These are phyloP conservation scores for Saccharum officinarum DNA, from an alignment of 176 grass and related monocot species.

Conservation along the genomic window DNA sequence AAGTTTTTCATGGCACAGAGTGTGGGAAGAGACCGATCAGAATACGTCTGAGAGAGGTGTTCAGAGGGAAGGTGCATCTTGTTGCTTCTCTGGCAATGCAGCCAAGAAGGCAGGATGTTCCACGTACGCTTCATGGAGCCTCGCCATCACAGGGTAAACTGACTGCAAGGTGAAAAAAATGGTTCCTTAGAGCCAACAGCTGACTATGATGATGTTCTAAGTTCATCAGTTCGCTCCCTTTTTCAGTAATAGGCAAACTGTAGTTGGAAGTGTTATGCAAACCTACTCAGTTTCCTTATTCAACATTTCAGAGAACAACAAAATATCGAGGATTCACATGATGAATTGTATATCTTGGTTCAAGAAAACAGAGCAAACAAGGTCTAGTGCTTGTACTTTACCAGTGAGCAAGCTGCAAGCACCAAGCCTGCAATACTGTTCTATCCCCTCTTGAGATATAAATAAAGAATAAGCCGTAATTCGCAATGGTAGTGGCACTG, in stretches of 20 bases:
- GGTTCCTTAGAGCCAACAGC: too few species aligned
- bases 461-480: too few species aligned
- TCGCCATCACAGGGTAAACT: constrained; percentile 50
- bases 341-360: too few species aligned
- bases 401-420: too few species aligned
- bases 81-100: constrained; percentile 59
- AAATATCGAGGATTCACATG: too few species aligned
- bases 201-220: background rate
- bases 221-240: background rate
- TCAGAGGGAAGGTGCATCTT: constrained; percentile 42
- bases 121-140: constrained; percentile 60
- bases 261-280: background rate
- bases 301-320: too few species aligned
- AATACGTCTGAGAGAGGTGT: background rate
- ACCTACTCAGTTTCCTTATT: background rate
- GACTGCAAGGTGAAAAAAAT: constrained; percentile 33
- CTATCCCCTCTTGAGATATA: too few species aligned
- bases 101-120: constrained; percentile 64
- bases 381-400: too few species aligned
- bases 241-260: background rate
- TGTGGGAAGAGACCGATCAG: background rate
- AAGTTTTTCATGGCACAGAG: background rate
- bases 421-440: too few species aligned
- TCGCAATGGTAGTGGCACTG: too few species aligned
- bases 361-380: too few species aligned